Evolutionary conservation across 2,329 filamentous ascomycete species (phyloP).

Genomic region (Neurospora sp.): DNA sequence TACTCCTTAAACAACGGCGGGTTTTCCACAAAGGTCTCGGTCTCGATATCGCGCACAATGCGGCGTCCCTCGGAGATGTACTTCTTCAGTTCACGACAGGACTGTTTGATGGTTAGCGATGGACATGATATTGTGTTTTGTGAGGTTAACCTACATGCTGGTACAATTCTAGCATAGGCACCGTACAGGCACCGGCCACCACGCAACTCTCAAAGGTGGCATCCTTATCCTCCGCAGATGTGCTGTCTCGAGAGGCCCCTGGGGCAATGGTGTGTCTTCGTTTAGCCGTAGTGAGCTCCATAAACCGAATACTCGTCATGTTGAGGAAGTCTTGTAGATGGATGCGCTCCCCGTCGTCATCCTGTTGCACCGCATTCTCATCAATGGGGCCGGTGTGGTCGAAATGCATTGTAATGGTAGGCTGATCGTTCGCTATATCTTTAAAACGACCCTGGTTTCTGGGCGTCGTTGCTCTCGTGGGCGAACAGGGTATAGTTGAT

Average conservation of each 20-base stretch:
- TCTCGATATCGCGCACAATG: slow-evolving; percentile 85
- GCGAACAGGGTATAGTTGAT: slow-evolving; percentile 36
- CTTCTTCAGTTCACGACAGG: slow-evolving; percentile 88
- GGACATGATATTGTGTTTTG: background rate
- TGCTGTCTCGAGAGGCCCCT: slow-evolving; percentile 32
- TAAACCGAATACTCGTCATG: slow-evolving; percentile 93
- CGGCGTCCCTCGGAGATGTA: slow-evolving; percentile 90
- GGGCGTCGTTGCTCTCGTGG: slow-evolving; percentile 45
- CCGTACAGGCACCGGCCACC: slow-evolving; percentile 79
- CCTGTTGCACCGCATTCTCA: slow-evolving; percentile 32
- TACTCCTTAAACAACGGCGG: slow-evolving; percentile 89
- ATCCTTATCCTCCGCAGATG: slow-evolving; percentile 32
- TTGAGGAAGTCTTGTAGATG: slow-evolving; percentile 88
- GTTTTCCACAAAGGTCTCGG: slow-evolving; percentile 80
- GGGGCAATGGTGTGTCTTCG: slow-evolving; percentile 72
- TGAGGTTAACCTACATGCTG: slow-evolving; percentile 56
- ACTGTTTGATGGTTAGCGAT: slow-evolving; percentile 24
- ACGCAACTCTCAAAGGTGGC: slow-evolving; percentile 65
- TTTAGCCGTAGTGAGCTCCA: slow-evolving; percentile 97
- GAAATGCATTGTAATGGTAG: slow-evolving; percentile 32
- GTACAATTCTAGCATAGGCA: slow-evolving; percentile 89
- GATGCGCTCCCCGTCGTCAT: slow-evolving; percentile 53
- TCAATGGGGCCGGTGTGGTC: slow-evolving; percentile 31
- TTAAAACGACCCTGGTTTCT: slow-evolving; percentile 45
- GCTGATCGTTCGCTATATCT: slow-evolving; percentile 38